Percentiles rank a stretch among this genome's conserved stretches.
These are phyloP conservation scores for Ogataea degrootiae DNA, from an alignment of 805 yeast genomes.

Conservation along the genomic window DNA sequence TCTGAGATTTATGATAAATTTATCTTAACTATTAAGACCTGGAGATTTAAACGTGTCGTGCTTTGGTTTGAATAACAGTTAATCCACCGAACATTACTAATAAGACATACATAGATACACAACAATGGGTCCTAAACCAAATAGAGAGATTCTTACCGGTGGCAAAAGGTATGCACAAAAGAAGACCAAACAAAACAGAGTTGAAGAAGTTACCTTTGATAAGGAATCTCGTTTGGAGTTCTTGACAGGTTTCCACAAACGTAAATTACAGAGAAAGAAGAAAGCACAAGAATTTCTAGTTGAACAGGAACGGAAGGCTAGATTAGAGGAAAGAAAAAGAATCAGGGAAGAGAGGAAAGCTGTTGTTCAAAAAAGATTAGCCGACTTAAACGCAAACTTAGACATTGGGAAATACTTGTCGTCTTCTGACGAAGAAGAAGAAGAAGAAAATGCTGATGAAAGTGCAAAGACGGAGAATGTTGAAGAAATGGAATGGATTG, in stretches of 20 bases:
- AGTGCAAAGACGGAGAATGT: constrained; percentile 14
- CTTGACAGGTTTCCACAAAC: constrained; percentile 91
- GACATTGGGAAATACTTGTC: constrained; percentile 24
- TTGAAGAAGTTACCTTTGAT: constrained; percentile 83
- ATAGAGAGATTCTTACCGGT: constrained; percentile 84
- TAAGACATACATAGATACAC: too few relatives aligned
- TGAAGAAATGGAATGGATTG: constrained; percentile 34
- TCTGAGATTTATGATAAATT: too few relatives aligned
- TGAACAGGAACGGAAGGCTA: constrained; percentile 70
- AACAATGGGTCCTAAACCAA: constrained; percentile 33
- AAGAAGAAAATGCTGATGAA: constrained; percentile 29
- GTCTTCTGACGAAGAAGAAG: constrained; percentile 14
- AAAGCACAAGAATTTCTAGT: constrained; percentile 72
- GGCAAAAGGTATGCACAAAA: constrained; percentile 76
- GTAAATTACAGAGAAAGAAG: constrained; percentile 84
- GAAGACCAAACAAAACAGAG: constrained; percentile 60
- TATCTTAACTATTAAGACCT: too few relatives aligned
- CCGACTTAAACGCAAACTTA: constrained; percentile 46
- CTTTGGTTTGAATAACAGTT: too few relatives aligned
- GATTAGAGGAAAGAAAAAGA: constrained; percentile 70
- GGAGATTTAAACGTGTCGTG: too few relatives aligned
- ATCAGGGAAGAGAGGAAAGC: constrained; percentile 66
- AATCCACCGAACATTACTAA: too few relatives aligned
- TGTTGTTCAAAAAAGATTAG: constrained; percentile 59
- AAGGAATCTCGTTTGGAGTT: constrained; percentile 73